phyloP scores from a whole-genome alignment of 768 basidiomycete genomes.

The Strobilomyces echinocephalus region DNA sequence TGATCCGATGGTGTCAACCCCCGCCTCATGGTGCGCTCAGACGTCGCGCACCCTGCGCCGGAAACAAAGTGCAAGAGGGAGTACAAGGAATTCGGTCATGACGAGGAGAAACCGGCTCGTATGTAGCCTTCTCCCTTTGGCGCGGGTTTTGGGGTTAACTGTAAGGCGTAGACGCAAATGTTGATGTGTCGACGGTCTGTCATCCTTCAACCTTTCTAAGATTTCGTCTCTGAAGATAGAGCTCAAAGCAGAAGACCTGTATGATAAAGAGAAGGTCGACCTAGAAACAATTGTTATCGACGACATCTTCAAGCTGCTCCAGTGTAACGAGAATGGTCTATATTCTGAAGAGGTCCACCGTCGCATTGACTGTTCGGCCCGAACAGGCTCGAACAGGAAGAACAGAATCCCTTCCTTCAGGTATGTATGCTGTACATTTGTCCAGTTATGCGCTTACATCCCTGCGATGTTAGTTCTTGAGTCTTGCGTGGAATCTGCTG shows the following conservation, averaged over 20 bases:
- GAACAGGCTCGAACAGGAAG: conserved; percentile 89
- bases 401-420: conserved; percentile 89
- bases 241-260: conserved; percentile 88
- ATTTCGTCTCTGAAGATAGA: conserved; percentile 52
- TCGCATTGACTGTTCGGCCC: conserved; percentile 94
- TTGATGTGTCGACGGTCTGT: conserved; percentile 76
- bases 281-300: conserved; percentile 95
- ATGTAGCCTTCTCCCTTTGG: conserved; percentile 25
- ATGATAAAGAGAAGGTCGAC: conserved; percentile 99
- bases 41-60: conserved; percentile 14
- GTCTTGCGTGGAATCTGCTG: conserved; percentile 99
- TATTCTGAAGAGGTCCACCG: conserved; percentile 66
- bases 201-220: conserved; percentile 1
- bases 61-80: conserved; percentile 62
- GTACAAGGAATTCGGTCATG: conserved; percentile 84
- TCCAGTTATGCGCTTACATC: not conserved
- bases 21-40: conserved; percentile 30
- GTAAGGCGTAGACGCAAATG: conserved; percentile 70
- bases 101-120: conserved; percentile 65
- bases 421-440: conserved; percentile 32
- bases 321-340: conserved; percentile 83
- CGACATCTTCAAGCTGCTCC: conserved; percentile 94
- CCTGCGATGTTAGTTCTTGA: conserved; percentile 59
- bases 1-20: conserved; percentile 26
- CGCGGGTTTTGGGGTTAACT: not conserved